Conservation (phyloP, 2,329 filamentous ascomycete species). For the Fonsecaea pugnacius region DNA sequence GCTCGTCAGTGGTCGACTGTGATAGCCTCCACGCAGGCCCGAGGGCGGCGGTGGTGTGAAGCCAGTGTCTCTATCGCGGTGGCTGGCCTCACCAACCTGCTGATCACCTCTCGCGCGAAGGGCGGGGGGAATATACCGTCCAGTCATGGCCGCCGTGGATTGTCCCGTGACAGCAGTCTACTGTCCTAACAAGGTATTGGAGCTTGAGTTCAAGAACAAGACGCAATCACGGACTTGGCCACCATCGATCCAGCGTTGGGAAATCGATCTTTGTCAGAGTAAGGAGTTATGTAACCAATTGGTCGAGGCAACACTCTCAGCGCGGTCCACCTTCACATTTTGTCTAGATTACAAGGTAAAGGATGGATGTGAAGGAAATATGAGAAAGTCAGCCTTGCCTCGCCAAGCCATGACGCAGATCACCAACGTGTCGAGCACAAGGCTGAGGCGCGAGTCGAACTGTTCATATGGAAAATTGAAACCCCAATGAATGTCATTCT, state of each 20-base stretch:
- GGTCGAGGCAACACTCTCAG: background rate
- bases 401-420: constrained; percentile 1
- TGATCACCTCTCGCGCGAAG: background rate
- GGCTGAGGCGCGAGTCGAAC: background rate
- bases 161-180: background rate
- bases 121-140: constrained; percentile 13
- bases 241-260: background rate
- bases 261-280: background rate
- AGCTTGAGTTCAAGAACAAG: background rate
- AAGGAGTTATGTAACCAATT: background rate
- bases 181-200: background rate
- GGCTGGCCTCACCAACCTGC: background rate
- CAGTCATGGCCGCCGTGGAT: background rate
- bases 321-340: background rate
- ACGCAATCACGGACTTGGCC: background rate
- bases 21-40: background rate
- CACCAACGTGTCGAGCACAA: background rate
- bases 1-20: background rate
- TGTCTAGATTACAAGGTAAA: background rate
- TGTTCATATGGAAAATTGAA: background rate
- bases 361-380: background rate
- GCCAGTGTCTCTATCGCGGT: background rate
- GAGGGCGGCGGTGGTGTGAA: background rate
- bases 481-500: background rate
- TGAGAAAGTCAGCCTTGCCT: background rate